Conservation (phyloP, 495 filamentous ascomycete genomes). For the Trichoderma reesei region DNA sequence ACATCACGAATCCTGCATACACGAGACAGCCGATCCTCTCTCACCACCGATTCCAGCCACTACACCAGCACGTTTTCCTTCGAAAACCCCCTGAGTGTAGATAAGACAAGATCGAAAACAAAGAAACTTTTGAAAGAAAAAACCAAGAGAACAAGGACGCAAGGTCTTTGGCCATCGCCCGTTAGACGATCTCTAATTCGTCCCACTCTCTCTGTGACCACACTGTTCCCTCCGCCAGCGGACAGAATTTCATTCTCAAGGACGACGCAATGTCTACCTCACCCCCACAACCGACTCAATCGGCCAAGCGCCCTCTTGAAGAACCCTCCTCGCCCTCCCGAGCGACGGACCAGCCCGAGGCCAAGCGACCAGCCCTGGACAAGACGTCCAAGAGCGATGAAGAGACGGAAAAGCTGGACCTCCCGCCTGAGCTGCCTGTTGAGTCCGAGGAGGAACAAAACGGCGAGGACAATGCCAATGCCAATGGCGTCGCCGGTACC, state of each 20-base stretch:
- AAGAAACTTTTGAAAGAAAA: slow-evolving; percentile 20
- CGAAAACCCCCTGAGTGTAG: slow-evolving; percentile 73
- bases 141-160: slow-evolving; percentile 36
- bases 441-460: slow-evolving; percentile 25
- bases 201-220: slow-evolving; percentile 17
- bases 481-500: slow-evolving; percentile 47
- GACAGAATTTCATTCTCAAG: slow-evolving; percentile 20
- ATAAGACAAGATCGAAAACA: slow-evolving; percentile 37
- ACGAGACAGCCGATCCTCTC: slow-evolving; percentile 8
- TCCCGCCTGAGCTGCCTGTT: slow-evolving; percentile 27
- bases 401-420: slow-evolving; percentile 27
- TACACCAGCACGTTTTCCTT: slow-evolving; percentile 89
- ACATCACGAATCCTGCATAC: slow-evolving; percentile 7
- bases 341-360: slow-evolving; percentile 84
- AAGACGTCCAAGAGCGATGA: slow-evolving; percentile 60
- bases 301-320: slow-evolving; percentile 87
- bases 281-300: slow-evolving; percentile 40
- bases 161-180: slow-evolving; percentile 13
- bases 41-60: slow-evolving; percentile 25
- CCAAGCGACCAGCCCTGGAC: slow-evolving; percentile 91
- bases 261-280: slow-evolving; percentile 43
- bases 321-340: slow-evolving; percentile 91
- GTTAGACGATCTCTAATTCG: neutral
- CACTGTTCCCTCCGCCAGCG: slow-evolving; percentile 22
- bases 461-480: slow-evolving; percentile 22